Base-by-base conservation (phyloP, 108 stramenopile genomes). In the Licmophora abbreviata region DNA sequence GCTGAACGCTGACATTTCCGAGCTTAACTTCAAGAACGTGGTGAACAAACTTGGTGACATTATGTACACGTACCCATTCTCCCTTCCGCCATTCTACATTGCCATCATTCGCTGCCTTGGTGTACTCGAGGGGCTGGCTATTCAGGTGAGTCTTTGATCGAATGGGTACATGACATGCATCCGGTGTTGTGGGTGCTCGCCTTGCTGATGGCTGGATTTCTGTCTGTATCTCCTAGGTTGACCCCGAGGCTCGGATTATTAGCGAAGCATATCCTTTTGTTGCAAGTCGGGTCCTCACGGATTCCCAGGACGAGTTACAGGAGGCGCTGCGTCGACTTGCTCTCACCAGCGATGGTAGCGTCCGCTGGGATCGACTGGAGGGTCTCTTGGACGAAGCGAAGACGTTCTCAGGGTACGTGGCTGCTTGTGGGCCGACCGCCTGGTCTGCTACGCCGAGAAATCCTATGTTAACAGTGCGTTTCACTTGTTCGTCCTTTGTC, bases 21-120 rank as follows among this genome's bases (percentile, higher is more conserved):
- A 97, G 59, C 65, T 97, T 42, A 97, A 97, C 65, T 92, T 97
- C 67, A 95, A 94, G 71, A 95, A 95, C 71, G 90, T 97, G 15
- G 74, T 95, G 49, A 83, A 81, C 53, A 85, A 93, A 53, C 78
- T 97, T 24, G 96, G 96, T 11, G 96, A 97, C 48, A 94, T 97
- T 56, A 88, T 97, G 80, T 97, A 97, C 72, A 93, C 77, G 0
- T 97, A 83, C 72, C 96, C 96, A 30, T 97, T 97, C 65, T 81
- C 81, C 1, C 60, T 97, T 18, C 96, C 96, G 41, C 96, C 96
- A 15, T 97, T 95, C 59, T 97, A 97, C 73, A 95, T 95, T 54
- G 83, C 93, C 43, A 97, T 97, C 51, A 97, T 97, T 60, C 85
- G 96, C 10, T 97, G 96, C 58, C 63, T 97, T 18, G 96, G 96